These are phyloP conservation scores for Coprinopsis marcescibilis DNA, from an alignment of 768 basidiomycete species.

Conservation along the genomic window DNA sequence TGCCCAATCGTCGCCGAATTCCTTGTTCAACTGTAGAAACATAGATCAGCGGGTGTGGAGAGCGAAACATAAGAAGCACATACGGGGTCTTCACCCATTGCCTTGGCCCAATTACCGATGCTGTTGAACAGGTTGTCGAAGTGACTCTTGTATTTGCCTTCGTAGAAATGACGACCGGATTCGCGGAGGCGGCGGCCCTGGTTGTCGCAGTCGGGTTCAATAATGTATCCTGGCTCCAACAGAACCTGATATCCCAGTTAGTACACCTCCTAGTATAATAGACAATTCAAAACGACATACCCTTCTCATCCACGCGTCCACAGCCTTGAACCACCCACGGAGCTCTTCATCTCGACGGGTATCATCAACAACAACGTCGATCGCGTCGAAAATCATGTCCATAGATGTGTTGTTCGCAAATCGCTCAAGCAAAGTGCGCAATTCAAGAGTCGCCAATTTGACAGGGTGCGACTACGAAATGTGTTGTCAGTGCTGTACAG, in stretches of 20 bases:
- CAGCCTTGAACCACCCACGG: slow-evolving; percentile 60
- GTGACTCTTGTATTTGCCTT: slow-evolving; percentile 56
- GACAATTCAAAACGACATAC: slow-evolving; percentile 27
- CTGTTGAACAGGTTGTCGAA: slow-evolving; percentile 76
- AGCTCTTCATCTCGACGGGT: slow-evolving; percentile 70
- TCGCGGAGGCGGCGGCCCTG: slow-evolving; percentile 64
- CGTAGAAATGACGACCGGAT: slow-evolving; percentile 71
- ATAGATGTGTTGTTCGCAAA: slow-evolving; percentile 77
- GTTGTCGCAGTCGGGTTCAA: slow-evolving; percentile 68
- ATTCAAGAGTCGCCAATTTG: slow-evolving; percentile 49
- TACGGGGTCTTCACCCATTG: slow-evolving; percentile 77
- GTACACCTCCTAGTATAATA: not conserved
- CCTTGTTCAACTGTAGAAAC: slow-evolving; percentile 48
- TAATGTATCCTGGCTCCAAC: slow-evolving; percentile 78
- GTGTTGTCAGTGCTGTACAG: not conserved
- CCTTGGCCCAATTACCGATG: slow-evolving; percentile 73
- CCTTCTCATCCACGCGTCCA: slow-evolving; percentile 63
- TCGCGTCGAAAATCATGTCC: slow-evolving; percentile 61
- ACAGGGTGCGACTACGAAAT: slow-evolving; percentile 47
- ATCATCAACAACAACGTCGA: slow-evolving; percentile 69
- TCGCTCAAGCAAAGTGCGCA: slow-evolving; percentile 82
- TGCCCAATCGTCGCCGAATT: slow-evolving; percentile 80
- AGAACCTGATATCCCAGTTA: slow-evolving; percentile 39
- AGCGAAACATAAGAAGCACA: too few species aligned
- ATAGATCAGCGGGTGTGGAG: too few species aligned